phyloP scores from a whole-genome alignment of 2,329 filamentous ascomycete species.

The Aspergillus awamori region DNA sequence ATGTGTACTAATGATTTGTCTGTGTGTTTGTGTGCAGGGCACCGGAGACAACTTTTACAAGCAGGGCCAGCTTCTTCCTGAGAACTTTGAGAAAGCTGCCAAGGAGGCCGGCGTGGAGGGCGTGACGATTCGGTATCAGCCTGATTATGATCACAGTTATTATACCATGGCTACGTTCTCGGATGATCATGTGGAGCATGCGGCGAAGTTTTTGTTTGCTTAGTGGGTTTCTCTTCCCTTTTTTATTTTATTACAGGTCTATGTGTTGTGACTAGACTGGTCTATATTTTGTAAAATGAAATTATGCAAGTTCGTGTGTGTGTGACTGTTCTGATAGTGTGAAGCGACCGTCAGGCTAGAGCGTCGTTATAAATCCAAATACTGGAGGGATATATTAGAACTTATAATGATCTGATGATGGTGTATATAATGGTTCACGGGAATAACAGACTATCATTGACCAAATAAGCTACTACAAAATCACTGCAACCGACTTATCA shows the following conservation, averaged over 20 bases:
- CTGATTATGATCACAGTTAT: constrained; percentile 96
- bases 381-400: background rate
- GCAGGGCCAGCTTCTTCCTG: constrained; percentile 85
- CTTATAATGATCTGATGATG: too few relatives aligned
- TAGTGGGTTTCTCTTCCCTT: constrained; percentile 49
- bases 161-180: constrained; percentile 92
- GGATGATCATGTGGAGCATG: constrained; percentile 87
- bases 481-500: constrained; percentile 13
- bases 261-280: constrained; percentile 14
- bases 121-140: constrained; percentile 78
- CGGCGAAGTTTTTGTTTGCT: constrained; percentile 77
- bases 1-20: background rate
- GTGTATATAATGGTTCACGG: too few relatives aligned
- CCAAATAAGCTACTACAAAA: background rate
- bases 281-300: constrained; percentile 3
- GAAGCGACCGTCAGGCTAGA: constrained; percentile 25
- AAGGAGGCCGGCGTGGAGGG: constrained; percentile 73
- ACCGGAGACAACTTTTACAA: constrained; percentile 97
- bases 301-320: background rate
- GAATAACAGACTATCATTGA: too few relatives aligned
- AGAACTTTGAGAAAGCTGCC: constrained; percentile 83
- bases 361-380: background rate
- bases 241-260: constrained; percentile 17
- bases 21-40: constrained; percentile 56
- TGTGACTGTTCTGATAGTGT: constrained; percentile 20